Percentiles rank a stretch among this genome's conserved stretches.
Evolutionary conservation across 106 monocot genomes (phyloP).

Genomic region (Allium cepa): DNA sequence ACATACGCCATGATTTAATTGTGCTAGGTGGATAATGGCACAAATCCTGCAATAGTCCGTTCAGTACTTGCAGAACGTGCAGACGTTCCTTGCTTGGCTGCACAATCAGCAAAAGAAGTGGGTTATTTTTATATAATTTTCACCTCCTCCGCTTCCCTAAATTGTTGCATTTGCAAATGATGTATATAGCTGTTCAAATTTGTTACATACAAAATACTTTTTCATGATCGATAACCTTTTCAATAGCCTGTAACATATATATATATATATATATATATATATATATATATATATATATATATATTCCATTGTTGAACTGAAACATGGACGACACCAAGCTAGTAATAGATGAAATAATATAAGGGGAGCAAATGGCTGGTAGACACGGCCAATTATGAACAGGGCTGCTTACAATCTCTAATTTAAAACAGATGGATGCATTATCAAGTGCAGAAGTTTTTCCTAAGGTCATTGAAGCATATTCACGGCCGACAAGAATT

Average conservation of each 20-base stretch:
- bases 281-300: no score
- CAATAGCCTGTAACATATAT: no score
- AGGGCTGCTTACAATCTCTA: neutral
- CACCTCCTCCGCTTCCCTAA: neutral
- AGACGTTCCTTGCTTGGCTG: constrained; percentile 59
- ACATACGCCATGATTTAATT: neutral
- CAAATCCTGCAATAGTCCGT: constrained; percentile 55
- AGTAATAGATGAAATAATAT: neutral
- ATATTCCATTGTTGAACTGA: no score
- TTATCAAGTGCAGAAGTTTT: constrained; percentile 52
- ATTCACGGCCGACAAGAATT: constrained; percentile 85
- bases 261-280: no score
- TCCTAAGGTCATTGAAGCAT: constrained; percentile 79
- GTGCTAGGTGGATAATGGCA: constrained; percentile 59
- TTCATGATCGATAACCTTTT: neutral
- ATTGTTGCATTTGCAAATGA: neutral
- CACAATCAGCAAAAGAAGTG: constrained; percentile 54
- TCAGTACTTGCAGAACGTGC: constrained; percentile 57
- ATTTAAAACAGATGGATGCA: constrained; percentile 60
- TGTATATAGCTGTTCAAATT: neutral
- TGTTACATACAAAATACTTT: neutral
- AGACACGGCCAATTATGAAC: neutral
- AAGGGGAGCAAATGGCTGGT: neutral
- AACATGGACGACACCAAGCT: no score
- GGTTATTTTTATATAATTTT: constrained; percentile 7